Conservation (phyloP, 192 early-diverging fungal genomes). For the Coemansia sp. region DNA sequence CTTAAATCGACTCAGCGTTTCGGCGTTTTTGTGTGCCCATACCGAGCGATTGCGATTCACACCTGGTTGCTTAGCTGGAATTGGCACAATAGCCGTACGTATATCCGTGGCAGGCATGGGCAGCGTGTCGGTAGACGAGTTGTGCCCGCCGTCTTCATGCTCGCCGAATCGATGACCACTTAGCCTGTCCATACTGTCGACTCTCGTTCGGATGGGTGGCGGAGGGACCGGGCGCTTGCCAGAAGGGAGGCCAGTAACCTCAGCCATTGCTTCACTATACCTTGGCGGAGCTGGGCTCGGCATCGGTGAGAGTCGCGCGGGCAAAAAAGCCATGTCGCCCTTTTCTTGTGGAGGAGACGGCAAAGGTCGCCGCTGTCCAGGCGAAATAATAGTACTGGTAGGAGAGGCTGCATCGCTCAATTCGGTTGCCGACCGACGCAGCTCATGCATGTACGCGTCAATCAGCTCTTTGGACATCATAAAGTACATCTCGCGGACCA, state of each 20-base stretch:
- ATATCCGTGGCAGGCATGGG: constrained; percentile 22
- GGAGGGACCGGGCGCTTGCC: neutral
- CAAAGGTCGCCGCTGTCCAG: neutral
- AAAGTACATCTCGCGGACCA: constrained; percentile 66
- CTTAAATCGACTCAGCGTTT: constrained; percentile 25
- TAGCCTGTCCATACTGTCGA: neutral
- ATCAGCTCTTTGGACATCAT: constrained; percentile 65
- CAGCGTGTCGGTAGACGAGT: constrained; percentile 40
- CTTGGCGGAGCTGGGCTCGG: neutral
- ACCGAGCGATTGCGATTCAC: constrained; percentile 51
- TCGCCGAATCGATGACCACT: constrained; percentile 11
- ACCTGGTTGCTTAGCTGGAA: constrained; percentile 3
- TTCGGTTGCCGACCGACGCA: constrained; percentile 29
- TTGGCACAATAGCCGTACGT: constrained; percentile 31
- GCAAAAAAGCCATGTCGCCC: neutral
- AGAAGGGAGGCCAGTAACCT: neutral
- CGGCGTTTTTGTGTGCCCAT: constrained; percentile 54
- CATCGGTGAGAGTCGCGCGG: neutral
- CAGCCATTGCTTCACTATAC: neutral
- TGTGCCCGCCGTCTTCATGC: constrained; percentile 4
- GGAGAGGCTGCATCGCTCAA: neutral
- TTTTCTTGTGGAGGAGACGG: neutral
- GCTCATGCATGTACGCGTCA: constrained; percentile 56
- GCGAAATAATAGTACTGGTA: neutral
- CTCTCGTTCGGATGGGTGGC: constrained; percentile 6